Percentiles rank a stretch among this genome's conserved stretches.
Evolutionary conservation across 202 grass and related monocot species (phyloP).

Genomic region (Schoenoplectus tabernaemontani): DNA sequence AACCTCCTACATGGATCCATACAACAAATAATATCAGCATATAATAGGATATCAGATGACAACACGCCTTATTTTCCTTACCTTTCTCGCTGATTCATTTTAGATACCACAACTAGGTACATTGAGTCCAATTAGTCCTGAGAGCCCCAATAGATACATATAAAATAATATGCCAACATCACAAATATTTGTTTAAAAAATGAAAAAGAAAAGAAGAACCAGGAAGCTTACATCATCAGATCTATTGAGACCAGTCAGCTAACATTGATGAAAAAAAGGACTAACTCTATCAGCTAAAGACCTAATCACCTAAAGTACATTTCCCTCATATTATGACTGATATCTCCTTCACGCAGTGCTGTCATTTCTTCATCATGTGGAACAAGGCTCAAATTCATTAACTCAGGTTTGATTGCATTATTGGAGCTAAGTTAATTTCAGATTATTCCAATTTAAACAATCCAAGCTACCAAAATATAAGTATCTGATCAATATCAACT

Average conservation of each 20-base stretch:
- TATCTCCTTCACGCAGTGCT: too few species aligned
- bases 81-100: background rate
- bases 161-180: too few species aligned
- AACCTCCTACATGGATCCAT: conserved; percentile 48
- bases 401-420: background rate
- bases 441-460: background rate
- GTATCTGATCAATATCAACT: conserved; percentile 82
- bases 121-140: background rate
- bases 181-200: too few species aligned
- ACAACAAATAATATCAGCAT: background rate
- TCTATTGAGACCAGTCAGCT: too few species aligned
- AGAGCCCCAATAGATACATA: background rate
- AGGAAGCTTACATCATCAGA: too few species aligned
- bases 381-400: background rate
- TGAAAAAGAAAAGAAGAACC: too few species aligned
- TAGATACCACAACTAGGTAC: background rate
- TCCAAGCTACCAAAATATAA: background rate
- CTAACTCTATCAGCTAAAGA: too few species aligned
- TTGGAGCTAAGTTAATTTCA: background rate
- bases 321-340: too few species aligned
- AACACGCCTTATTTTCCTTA: background rate
- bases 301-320: too few species aligned
- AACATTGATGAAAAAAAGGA: too few species aligned
- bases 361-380: too few species aligned
- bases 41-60: background rate